A percentile compares a stretch with the other conserved stretches of the same genome.
Evolutionary conservation across 1,284 basidiomycete genomes (phyloP).

Genomic region (Quambalaria eucalypti): DNA sequence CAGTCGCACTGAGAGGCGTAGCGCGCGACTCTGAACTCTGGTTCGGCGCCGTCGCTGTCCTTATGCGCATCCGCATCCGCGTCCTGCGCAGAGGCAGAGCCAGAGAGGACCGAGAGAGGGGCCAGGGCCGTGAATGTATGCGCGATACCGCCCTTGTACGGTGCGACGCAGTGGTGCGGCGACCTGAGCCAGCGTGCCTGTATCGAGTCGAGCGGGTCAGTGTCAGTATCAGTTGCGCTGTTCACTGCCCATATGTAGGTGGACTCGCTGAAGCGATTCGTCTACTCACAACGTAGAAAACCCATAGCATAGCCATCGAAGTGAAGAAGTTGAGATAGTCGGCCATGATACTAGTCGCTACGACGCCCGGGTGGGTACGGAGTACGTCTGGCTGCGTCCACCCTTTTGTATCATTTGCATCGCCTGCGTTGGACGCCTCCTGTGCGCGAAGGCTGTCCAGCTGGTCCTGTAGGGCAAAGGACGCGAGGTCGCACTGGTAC

Average conservation of each 20-base stretch:
- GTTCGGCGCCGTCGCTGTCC: neutral
- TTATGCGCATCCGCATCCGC: neutral
- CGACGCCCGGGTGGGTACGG: constrained; percentile 45
- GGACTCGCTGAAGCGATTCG: neutral
- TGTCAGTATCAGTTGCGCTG: too few relatives aligned
- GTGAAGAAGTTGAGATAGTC: constrained; percentile 34
- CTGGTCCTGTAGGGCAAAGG: constrained; percentile 38
- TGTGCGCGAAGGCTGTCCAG: too few relatives aligned
- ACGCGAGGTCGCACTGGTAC: constrained; percentile 46
- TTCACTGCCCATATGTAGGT: neutral
- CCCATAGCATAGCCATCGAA: constrained; percentile 26
- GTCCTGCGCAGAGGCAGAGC: constrained; percentile 17
- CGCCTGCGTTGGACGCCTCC: too few relatives aligned
- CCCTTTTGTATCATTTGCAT: neutral
- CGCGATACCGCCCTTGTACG: constrained; percentile 39
- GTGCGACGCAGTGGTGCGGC: constrained; percentile 40
- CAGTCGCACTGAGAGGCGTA: constrained; percentile 38
- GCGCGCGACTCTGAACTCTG: constrained; percentile 9
- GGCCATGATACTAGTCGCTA: constrained; percentile 45
- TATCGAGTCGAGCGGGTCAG: too few relatives aligned
- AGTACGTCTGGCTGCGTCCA: constrained; percentile 27
- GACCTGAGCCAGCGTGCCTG: constrained; percentile 40
- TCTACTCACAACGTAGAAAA: constrained; percentile 34
- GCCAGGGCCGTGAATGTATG: neutral
- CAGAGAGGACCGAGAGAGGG: neutral